Percentiles rank a stretch among this genome's conserved stretches.
These are phyloP conservation scores for Wickerhamiella musiphila DNA, from an alignment of 805 yeast species.

Conservation along the genomic window DNA sequence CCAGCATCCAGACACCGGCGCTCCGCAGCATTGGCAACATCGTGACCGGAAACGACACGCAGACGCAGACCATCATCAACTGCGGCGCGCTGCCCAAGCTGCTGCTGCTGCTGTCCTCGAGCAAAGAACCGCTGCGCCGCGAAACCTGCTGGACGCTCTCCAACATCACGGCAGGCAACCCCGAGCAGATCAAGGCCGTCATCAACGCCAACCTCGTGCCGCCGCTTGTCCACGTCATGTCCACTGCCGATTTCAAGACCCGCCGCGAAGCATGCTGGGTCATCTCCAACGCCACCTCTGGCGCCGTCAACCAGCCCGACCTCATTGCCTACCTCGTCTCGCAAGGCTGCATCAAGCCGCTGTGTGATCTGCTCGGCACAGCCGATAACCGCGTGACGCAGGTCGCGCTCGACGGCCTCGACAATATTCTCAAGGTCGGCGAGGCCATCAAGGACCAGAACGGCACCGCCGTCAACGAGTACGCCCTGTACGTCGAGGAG, in stretches of 20 bases:
- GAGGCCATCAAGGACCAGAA: conserved; percentile 74
- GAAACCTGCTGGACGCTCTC: conserved; percentile 99
- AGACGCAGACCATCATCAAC: conserved; percentile 88
- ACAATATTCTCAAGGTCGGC: conserved; percentile 85
- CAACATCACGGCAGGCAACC: conserved; percentile 92
- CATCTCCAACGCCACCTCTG: conserved; percentile 90
- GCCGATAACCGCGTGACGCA: conserved; percentile 87
- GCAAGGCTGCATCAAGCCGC: conserved; percentile 94
- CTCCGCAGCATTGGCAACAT: conserved; percentile 94
- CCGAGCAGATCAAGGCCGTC: conserved; percentile 91
- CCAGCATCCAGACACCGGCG: conserved; percentile 90
- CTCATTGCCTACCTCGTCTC: conserved; percentile 81
- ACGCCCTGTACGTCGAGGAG: conserved; percentile 86
- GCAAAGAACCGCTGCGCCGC: conserved; percentile 83
- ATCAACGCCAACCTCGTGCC: conserved; percentile 90
- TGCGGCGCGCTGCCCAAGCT: conserved; percentile 81
- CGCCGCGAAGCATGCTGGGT: conserved; percentile 99
- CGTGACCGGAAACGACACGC: conserved; percentile 91
- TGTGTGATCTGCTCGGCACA: conserved; percentile 76
- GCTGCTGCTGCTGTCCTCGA: conserved; percentile 58
- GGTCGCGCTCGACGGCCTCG: conserved; percentile 88
- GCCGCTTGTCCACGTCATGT: conserved; percentile 62
- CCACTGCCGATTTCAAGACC: conserved; percentile 82
- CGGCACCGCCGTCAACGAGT: conserved; percentile 55
- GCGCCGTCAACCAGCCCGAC: conserved; percentile 81